Evolutionary conservation across 257 asterid genomes (phyloP).

Genomic region (Petunia secreta): DNA sequence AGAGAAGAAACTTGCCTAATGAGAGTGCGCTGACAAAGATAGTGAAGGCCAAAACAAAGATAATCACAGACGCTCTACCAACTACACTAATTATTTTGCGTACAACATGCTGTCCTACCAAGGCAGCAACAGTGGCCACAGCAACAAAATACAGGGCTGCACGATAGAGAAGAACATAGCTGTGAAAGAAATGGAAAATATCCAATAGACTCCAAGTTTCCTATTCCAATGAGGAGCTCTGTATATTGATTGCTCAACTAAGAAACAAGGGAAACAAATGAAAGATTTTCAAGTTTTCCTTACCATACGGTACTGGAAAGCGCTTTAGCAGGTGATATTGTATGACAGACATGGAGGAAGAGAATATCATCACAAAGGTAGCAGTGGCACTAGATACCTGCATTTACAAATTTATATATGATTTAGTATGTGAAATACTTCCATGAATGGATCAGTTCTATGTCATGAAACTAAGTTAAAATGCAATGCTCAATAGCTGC

Average conservation of each 20-base stretch:
- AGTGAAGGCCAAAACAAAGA: conserved; percentile 68
- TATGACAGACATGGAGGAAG: conserved; percentile 66
- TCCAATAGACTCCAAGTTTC: neutral
- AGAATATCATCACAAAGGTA: conserved; percentile 54
- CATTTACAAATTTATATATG: conserved; percentile 11
- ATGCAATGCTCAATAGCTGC: neutral
- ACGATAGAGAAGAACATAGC: conserved; percentile 7
- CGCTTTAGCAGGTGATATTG: conserved; percentile 59
- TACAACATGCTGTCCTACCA: conserved; percentile 61
- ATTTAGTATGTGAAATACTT: neutral
- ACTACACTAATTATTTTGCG: conserved; percentile 58
- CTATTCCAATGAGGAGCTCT: neutral
- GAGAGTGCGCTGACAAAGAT: conserved; percentile 62
- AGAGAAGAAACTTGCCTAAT: conserved; percentile 49
- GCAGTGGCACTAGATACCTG: conserved; percentile 74
- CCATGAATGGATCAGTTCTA: neutral
- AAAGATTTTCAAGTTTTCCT: conserved; percentile 13
- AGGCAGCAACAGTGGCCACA: conserved; percentile 60
- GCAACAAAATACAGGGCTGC: conserved; percentile 60
- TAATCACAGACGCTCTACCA: conserved; percentile 68
- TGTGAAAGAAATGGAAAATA: neutral
- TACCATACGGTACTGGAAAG: conserved; percentile 58
- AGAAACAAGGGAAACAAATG: neutral
- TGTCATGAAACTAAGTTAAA: neutral
- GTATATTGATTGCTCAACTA: conserved; percentile 10